Evolutionary conservation across 306 rosid species (phyloP), one percentile per base, ranked within the genome.

Genomic region (Sesbania bispinosa): DNA sequence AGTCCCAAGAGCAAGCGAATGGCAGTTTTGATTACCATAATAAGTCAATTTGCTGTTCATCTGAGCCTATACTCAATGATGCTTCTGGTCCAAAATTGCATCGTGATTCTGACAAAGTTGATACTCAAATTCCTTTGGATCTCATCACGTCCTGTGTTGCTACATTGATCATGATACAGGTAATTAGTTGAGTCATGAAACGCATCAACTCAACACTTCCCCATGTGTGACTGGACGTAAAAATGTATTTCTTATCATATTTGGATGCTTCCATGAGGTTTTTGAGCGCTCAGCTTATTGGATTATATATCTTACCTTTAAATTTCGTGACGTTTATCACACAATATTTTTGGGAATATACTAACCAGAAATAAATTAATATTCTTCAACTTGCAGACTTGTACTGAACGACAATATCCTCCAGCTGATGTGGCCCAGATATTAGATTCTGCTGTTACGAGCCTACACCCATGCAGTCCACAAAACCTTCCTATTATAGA

Each of bases 91-190:
- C 32, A 35, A 76, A 80, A 59, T 47, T 39, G 61, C 47, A 24
- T 18, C 14, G 52, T 30, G 86, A 70, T 71, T 63, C 88, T 52
- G 80, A 83, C 30, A 85, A 82, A 79, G 79, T 38, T 15, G 86
- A 85, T 78, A 29, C 73, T 33, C 88, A 79, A 70, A 74, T 91
- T 55, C 97, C 90, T 47, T 81, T 89, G 0, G 89, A 85, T 54
- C 82, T 91, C 45, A 83, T 91, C 69, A 73, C 90, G 71, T 86
- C 97, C 23, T 88, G 93, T 52, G 85, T 91, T 32, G 86, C 90
- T 62, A 74, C 87, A 23, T 67, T 85, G 77, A 77, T 87, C 80
- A 91, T 87, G 96, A 87, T 91, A 30, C 92, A 91, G 93, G 97
- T 91, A 74, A 83, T 43, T 24, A 19, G 41, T 7, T 10, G 41